Conservation (phyloP, 1,284 basidiomycete genomes). For the Marasmius sp. region DNA sequence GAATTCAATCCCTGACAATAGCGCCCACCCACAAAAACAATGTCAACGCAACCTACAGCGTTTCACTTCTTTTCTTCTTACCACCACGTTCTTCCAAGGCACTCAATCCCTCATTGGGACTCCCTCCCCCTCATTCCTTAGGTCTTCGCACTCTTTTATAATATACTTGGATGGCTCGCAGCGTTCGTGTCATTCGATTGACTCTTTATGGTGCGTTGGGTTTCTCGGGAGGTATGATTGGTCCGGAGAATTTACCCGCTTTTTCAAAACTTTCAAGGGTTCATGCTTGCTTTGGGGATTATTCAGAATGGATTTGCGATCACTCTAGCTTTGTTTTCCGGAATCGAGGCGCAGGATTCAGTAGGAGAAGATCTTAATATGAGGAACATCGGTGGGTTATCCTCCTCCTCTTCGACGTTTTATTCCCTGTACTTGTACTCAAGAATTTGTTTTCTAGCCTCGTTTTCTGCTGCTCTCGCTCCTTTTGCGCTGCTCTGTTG, state of each 20-base stretch:
- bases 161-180: too few species aligned
- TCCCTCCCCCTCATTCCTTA: too few species aligned
- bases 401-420: background rate
- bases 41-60: too few species aligned
- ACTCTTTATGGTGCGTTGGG: background rate
- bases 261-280: background rate
- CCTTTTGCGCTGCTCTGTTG: background rate
- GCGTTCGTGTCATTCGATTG: background rate
- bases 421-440: background rate
- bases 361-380: background rate
- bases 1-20: too few species aligned
- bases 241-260: background rate
- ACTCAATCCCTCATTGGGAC: too few species aligned
- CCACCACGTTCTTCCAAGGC: too few species aligned
- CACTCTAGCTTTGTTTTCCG: background rate
- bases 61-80: too few species aligned
- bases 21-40: too few species aligned
- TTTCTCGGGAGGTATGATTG: background rate
- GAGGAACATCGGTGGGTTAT: background rate
- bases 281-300: background rate
- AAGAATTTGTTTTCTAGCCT: background rate
- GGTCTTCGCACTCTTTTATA: too few species aligned
- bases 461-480: background rate
- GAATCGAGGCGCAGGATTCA: background rate
- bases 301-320: background rate